Evolutionary conservation across 495 filamentous ascomycete species (phyloP), one percentile per base, ranked within the genome.

Genomic region (Cetradonia linearis): DNA sequence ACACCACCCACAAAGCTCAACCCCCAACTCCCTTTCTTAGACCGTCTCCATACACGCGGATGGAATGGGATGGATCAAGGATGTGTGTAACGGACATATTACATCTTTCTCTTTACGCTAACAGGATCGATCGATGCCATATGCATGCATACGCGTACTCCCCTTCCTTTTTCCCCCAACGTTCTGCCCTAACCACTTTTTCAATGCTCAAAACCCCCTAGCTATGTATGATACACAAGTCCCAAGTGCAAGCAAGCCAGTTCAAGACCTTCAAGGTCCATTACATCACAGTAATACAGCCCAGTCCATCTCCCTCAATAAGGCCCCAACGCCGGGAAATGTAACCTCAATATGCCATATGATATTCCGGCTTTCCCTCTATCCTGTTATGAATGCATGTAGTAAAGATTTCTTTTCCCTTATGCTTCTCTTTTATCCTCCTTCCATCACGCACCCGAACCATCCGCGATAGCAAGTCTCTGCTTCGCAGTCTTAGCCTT

Each of bases 401-500:
- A 37, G 0, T 18, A 23, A 20, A 27, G 20, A 14, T 42, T n/a
- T 16, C n/a, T 31, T 42, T 42, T n/a, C 20, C 54, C 11, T 56
- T 25, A 27, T 1, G 1, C 61, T 90, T 86, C 64, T 86, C 88
- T 75, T 94, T 94, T 71, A 98, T 93, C 75, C 87, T 89, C 71
- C 85, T 89, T 71, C 89, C 83, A 59, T 61, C 40, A 65, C 28
- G 61, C 79, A n/a, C 77, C 77, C 53, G 87, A 80, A 27, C 88
- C 91, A 69, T 96, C 90, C 20, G 90, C 89, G 65, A 95, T 85
- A 33, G 87, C 86, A 52, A 96, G 80, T 63, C 89, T 78, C 73
- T 95, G 88, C 72, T 94, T 92, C 4, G 86, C 84, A 42, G 89
- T 94, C 76, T 95, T 95, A 13, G 91, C 91, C 69, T 92, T 89